phyloP scores from a whole-genome alignment of 768 basidiomycete genomes.

The Lanmaoa rubissima region DNA sequence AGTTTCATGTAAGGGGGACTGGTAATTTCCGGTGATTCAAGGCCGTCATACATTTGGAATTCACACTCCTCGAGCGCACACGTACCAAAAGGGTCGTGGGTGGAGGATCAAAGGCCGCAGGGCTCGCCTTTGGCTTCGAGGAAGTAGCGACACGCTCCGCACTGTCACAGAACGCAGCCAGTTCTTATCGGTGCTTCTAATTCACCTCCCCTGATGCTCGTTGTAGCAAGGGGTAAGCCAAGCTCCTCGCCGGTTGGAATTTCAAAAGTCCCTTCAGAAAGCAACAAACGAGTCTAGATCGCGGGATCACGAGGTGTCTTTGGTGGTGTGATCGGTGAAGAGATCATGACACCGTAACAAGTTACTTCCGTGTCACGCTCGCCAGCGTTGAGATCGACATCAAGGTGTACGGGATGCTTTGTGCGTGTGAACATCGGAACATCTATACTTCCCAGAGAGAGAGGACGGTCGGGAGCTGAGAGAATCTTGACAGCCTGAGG shows the following conservation, averaged over 20 bases:
- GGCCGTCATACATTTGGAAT: constrained; percentile 3
- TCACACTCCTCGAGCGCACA: constrained; percentile 10
- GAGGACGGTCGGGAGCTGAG: constrained; percentile 7
- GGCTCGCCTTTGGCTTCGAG: constrained; percentile 13
- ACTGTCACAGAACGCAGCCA: constrained; percentile 17
- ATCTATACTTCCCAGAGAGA: constrained; percentile 3
- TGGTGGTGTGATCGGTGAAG: constrained; percentile 16
- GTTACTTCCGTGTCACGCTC: constrained; percentile 17
- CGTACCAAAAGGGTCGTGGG: constrained; percentile 20
- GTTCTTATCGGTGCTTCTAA: constrained; percentile 22
- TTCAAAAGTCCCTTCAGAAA: constrained; percentile 22
- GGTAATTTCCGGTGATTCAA: constrained; percentile 23
- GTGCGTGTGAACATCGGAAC: constrained; percentile 18
- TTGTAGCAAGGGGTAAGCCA: constrained; percentile 22
- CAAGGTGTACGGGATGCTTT: constrained; percentile 2
- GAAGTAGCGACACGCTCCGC: constrained; percentile 12
- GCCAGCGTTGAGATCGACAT: constrained; percentile 15
- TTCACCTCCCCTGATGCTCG: constrained; percentile 32
- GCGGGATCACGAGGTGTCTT: constrained; percentile 3
- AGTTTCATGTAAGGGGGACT: constrained; percentile 16
- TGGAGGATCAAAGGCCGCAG: constrained; percentile 23
- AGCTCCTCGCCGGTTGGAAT: constrained; percentile 19
- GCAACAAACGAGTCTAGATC: constrained; percentile 22
- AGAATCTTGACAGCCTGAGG: constrained; percentile 13
- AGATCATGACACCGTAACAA: constrained; percentile 14